A percentile compares a stretch with the other conserved stretches of the same genome.
Conservation (phyloP, 768 basidiomycete species). For the Daedalea quercina region DNA sequence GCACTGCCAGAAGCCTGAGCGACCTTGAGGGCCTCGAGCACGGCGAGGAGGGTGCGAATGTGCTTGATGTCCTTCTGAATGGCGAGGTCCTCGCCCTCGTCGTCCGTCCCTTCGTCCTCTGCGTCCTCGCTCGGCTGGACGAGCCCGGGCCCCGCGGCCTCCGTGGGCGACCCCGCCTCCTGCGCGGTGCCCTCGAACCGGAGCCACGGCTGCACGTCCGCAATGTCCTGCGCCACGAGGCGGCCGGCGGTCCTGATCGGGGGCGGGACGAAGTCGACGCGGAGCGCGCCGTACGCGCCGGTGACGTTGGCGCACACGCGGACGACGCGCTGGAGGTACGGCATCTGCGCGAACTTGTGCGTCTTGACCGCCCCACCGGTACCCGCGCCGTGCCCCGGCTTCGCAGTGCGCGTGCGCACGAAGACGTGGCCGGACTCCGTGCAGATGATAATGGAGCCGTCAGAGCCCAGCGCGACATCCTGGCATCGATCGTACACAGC, state of each 20-base stretch:
- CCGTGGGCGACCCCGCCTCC: neutral
- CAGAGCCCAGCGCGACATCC: constrained; percentile 86
- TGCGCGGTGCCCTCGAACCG: neutral
- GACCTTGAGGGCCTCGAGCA: constrained; percentile 7
- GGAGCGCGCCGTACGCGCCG: constrained; percentile 83
- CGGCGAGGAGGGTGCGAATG: constrained; percentile 16
- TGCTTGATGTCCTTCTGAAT: constrained; percentile 30
- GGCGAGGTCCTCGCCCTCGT: constrained; percentile 22
- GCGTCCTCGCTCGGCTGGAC: neutral
- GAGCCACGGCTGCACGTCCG: constrained; percentile 45
- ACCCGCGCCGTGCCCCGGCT: constrained; percentile 17
- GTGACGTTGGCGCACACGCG: constrained; percentile 74
- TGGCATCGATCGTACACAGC: constrained; percentile 21
- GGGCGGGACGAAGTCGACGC: constrained; percentile 59
- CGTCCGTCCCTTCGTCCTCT: constrained; percentile 10
- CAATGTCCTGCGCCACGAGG: constrained; percentile 59
- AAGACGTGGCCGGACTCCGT: constrained; percentile 95
- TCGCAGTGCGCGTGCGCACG: constrained; percentile 52
- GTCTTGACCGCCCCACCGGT: constrained; percentile 32
- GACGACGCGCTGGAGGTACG: constrained; percentile 78
- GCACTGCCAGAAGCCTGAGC: constrained; percentile 6
- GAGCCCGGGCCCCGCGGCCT: neutral
- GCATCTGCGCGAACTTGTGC: constrained; percentile 75
- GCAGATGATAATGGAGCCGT: constrained; percentile 86
- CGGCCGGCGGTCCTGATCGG: constrained; percentile 51